phyloP scores from a whole-genome alignment of 2,329 filamentous ascomycete genomes.

The Aspergillus phoenicis region DNA sequence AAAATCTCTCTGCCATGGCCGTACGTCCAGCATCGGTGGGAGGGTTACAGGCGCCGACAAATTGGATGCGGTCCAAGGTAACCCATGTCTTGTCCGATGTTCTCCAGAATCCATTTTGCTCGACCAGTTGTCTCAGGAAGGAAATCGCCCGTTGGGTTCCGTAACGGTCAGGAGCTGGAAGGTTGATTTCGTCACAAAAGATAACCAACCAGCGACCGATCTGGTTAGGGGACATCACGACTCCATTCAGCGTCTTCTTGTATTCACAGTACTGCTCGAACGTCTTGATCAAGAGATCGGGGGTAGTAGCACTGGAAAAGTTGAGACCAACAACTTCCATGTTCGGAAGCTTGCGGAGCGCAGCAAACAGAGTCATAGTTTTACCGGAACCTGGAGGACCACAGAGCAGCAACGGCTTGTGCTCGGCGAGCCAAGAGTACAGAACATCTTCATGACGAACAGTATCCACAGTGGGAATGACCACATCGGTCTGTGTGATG shows the following conservation, averaged over 20 bases:
- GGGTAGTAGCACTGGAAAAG: conserved; percentile 97
- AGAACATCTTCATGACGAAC: conserved; percentile 98
- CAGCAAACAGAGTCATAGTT: conserved; percentile 99
- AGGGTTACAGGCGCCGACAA: conserved; percentile 97
- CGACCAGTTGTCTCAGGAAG: conserved; percentile 94
- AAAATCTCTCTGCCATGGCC: conserved; percentile 86
- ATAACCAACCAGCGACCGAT: conserved; percentile 97
- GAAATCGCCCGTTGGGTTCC: conserved; percentile 96
- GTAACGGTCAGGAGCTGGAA: conserved; percentile 96
- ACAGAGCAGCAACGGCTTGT: conserved; percentile 94
- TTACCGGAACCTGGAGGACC: conserved; percentile 98
- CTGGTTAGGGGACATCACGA: conserved; percentile 92
- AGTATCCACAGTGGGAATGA: conserved; percentile 96
- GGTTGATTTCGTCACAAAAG: conserved; percentile 99
- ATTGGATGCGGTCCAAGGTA: conserved; percentile 94
- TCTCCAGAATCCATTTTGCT: conserved; percentile 99
- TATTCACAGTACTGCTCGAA: conserved; percentile 99
- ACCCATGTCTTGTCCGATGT: conserved; percentile 98
- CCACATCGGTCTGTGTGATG: conserved; percentile 94
- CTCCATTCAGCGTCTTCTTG: conserved; percentile 95
- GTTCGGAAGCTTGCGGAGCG: conserved; percentile 91
- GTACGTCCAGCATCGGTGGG: conserved; percentile 97
- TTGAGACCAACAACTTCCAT: conserved; percentile 99
- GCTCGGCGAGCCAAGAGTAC: conserved; percentile 98
- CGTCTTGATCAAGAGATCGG: conserved; percentile 96